A percentile compares a stretch with the other conserved stretches of the same genome.
These are phyloP conservation scores for Imleria badia DNA, from an alignment of 768 basidiomycete genomes.

Conservation along the genomic window DNA sequence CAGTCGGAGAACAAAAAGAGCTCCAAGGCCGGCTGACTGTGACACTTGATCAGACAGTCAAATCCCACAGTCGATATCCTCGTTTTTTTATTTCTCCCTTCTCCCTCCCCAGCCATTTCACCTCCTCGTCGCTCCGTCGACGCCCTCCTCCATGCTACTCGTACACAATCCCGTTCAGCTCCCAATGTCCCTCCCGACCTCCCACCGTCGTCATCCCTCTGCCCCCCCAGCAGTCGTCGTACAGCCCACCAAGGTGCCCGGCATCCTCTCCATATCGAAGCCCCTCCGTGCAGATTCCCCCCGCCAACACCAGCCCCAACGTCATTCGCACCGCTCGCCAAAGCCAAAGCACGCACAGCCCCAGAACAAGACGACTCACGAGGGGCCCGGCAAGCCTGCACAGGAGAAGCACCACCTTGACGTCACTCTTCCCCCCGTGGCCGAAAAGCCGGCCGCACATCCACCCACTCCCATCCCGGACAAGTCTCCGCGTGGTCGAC, in stretches of 20 bases:
- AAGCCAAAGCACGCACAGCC: slow-evolving; percentile 34
- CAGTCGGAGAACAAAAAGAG: slow-evolving; percentile 35
- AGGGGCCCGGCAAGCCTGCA: slow-evolving; percentile 33
- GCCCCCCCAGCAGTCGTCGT: slow-evolving; percentile 67
- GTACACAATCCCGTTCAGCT: slow-evolving; percentile 37
- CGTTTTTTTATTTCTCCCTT: slow-evolving; percentile 15
- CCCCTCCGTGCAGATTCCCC: slow-evolving; percentile 38
- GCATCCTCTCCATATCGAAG: slow-evolving; percentile 70
- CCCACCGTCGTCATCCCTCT: slow-evolving; percentile 67
- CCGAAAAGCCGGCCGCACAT: slow-evolving; percentile 27
- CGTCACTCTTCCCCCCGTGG: slow-evolving; percentile 32
- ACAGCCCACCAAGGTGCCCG: slow-evolving; percentile 71
- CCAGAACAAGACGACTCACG: slow-evolving; percentile 20
- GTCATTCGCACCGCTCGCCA: slow-evolving; percentile 36
- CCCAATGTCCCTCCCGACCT: slow-evolving; percentile 30
- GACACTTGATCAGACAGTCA: slow-evolving; percentile 27
- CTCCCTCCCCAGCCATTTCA: neutral
- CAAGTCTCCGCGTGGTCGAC: slow-evolving; percentile 34
- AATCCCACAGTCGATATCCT: slow-evolving; percentile 31
- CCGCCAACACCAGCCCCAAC: slow-evolving; percentile 38
- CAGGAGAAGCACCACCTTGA: slow-evolving; percentile 27
- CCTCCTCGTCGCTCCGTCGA: slow-evolving; percentile 9
- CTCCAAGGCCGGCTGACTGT: slow-evolving; percentile 33
- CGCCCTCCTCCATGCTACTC: slow-evolving; percentile 38
- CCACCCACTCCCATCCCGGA: slow-evolving; percentile 24